Conservation (phyloP, 1,139 yeast species). For the Blastobotrys serpentis region DNA sequence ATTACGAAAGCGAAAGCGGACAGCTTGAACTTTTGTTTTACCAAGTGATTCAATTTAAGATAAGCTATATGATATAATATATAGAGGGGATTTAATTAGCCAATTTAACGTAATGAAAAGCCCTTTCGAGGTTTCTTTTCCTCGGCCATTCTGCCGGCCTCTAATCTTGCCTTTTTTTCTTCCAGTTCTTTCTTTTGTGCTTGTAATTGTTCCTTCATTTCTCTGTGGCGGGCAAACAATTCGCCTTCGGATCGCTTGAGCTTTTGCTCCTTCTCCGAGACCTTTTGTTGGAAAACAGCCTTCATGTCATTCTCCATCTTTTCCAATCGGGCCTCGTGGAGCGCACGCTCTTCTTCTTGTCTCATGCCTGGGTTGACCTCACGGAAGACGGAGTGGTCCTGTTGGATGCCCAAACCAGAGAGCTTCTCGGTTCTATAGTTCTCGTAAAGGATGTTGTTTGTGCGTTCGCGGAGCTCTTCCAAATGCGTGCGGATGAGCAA, state of each 20-base stretch:
- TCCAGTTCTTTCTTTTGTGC: conserved; percentile 87
- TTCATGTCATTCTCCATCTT: conserved; percentile 98
- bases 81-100: background rate
- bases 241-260: conserved; percentile 97
- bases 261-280: conserved; percentile 94
- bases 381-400: conserved; percentile 86
- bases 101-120: conserved; percentile 47
- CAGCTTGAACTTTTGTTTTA: too few relatives aligned
- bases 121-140: conserved; percentile 58
- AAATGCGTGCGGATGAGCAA: conserved; percentile 83
- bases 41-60: background rate
- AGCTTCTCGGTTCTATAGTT: conserved; percentile 86
- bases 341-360: conserved; percentile 89
- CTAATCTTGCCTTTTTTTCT: conserved; percentile 84
- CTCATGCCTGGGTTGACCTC: conserved; percentile 92
- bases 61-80: background rate
- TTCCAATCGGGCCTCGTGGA: conserved; percentile 90
- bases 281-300: conserved; percentile 94
- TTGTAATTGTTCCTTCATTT: conserved; percentile 90
- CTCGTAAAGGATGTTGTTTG: conserved; percentile 77
- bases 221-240: conserved; percentile 91
- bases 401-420: conserved; percentile 79
- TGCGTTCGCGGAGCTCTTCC: conserved; percentile 91
- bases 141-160: conserved; percentile 61
- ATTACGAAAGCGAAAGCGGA: too few relatives aligned